Percentiles rank a stretch among this genome's conserved stretches.
Conservation (phyloP, 139 green algal species). For the Deuterostichococcus epilithicus region DNA sequence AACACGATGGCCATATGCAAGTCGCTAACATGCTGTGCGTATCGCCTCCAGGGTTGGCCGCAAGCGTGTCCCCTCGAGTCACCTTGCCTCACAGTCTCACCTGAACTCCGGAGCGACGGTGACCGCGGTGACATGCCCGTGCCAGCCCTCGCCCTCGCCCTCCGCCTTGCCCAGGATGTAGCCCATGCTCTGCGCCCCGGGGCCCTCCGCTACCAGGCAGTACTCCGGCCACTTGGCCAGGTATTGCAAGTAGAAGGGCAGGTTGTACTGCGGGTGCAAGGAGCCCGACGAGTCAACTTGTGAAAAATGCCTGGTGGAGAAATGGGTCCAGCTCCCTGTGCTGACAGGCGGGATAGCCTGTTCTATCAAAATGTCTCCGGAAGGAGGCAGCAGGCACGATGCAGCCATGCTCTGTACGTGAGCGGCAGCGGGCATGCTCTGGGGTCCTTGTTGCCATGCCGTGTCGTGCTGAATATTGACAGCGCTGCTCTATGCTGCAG, state of each 20-base stretch:
- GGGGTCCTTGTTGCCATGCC: too few relatives aligned
- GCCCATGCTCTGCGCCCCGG: slow-evolving; percentile 68
- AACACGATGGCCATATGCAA: background rate
- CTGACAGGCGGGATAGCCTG: too few relatives aligned
- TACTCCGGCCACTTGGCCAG: slow-evolving; percentile 91
- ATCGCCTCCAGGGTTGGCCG: background rate
- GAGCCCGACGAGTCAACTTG: too few relatives aligned
- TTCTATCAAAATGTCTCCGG: too few relatives aligned
- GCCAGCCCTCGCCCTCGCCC: slow-evolving; percentile 80
- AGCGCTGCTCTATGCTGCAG: too few relatives aligned
- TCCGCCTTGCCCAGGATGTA: slow-evolving; percentile 98
- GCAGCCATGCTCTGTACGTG: too few relatives aligned
- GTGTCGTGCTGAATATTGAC: too few relatives aligned
- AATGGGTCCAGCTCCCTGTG: too few relatives aligned
- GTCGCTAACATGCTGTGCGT: background rate
- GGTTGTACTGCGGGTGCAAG: slow-evolving; percentile 75
- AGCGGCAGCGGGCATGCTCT: too few relatives aligned
- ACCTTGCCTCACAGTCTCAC: background rate
- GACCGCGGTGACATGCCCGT: slow-evolving; percentile 97
- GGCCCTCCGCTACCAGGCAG: slow-evolving; percentile 71
- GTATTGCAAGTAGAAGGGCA: slow-evolving; percentile 95
- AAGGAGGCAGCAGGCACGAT: too few relatives aligned
- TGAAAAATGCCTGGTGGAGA: too few relatives aligned
- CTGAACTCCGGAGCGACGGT: slow-evolving; percentile 87
- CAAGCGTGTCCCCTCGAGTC: background rate